Base-by-base conservation (phyloP, 1,139 yeast genomes). In the Pichia sp. region DNA sequence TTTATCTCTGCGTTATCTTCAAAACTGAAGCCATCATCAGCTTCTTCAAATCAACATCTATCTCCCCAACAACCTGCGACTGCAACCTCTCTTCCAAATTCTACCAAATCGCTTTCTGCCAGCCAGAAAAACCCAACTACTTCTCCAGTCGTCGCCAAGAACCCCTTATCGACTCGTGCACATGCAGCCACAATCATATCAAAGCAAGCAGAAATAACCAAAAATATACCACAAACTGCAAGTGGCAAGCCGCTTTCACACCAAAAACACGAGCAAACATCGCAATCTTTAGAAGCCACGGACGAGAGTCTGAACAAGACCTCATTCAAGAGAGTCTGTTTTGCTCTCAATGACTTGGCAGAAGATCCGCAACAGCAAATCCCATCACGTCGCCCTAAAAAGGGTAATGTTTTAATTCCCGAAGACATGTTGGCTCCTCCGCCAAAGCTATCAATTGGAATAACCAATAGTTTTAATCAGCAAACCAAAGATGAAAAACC, bases 321-420 rank as follows among this genome's bases (percentile, higher is more conserved):
- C 4, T 65, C 67, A n/a, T 66, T 84, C 51, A 73, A 73, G 53
- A 64, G 94, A 47, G 97, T 90, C 3, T 72, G 78, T 2, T 90
- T 90, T 62, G 85, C 94, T 1, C 68, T 84, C 11, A 82, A 84
- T 50, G 74, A 79, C 49, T 71, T 87, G 43, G 66, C 71, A 1
- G 72, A 69, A 50, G 96, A 90, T 60, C 97, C 97, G 1, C 97
- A 95, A 46, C 97, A 90, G 62, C 97, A 88, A 60, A 85, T 90
- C 50, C 97, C 97, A 0, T 83, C 95, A 1, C 68, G 95, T 50
- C 73, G 81, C 45, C 97, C 97, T 0, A 74, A 72, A 50, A 73
- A 72, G 49, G 97, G 97, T 1, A 81, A 85, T 56, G 90, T 88
- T 6, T 60, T 83, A 36, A 77, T 87, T 10, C 87, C 90, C 0